These are phyloP conservation scores for Cornus suecica DNA, from an alignment of 148 eudicot genomes.

Conservation along the genomic window DNA sequence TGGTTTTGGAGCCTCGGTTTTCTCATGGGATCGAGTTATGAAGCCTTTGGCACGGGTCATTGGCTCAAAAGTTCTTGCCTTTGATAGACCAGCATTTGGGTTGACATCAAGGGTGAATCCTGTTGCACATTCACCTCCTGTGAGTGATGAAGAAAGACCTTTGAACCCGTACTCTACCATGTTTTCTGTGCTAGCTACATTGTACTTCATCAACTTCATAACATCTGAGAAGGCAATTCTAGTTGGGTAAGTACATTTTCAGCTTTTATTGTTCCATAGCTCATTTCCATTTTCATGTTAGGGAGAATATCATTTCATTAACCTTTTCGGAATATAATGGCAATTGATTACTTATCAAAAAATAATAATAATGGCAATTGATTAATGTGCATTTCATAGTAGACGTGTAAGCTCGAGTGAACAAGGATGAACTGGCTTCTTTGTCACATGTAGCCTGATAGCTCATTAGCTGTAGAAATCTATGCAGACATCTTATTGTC, in stretches of 20 bases:
- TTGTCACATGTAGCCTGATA: neutral
- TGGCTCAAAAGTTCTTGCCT: conserved; percentile 76
- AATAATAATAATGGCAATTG: neutral
- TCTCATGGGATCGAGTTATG: conserved; percentile 86
- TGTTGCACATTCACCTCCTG: conserved; percentile 23
- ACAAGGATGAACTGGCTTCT: neutral
- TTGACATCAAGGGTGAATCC: conserved; percentile 71
- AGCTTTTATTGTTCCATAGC: neutral
- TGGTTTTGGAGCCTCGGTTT: conserved; percentile 92
- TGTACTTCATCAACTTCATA: conserved; percentile 70
- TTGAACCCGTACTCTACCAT: conserved; percentile 79
- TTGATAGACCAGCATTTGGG: conserved; percentile 98
- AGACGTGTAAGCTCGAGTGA: neutral
- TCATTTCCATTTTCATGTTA: neutral
- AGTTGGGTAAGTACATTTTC: conserved; percentile 57
- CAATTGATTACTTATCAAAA: too few species aligned
- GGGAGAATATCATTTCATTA: neutral
- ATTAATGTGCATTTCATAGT: neutral
- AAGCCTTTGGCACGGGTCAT: conserved; percentile 55
- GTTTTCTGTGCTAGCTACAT: conserved; percentile 77
- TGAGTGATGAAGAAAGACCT: conserved; percentile 35
- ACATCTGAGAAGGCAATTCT: conserved; percentile 70
- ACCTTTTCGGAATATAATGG: neutral
- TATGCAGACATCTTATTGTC: neutral
- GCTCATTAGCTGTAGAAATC: neutral